phyloP scores from a whole-genome alignment of 1,284 basidiomycete species.

The Puccinia sorghi region DNA sequence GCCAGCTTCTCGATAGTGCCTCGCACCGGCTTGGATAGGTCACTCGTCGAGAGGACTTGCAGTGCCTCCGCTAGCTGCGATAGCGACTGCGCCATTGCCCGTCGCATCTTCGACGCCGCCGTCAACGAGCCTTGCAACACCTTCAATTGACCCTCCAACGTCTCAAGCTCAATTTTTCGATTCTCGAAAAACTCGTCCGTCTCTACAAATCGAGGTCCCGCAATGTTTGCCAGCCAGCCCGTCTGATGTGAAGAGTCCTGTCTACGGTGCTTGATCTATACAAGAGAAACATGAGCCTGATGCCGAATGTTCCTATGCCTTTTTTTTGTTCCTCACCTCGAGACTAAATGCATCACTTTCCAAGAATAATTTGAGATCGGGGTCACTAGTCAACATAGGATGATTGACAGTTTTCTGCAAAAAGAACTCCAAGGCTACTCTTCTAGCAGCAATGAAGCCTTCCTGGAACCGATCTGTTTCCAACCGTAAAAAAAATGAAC shows the following conservation, averaged over 20 bases:
- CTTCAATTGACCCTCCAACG: conserved; percentile 83
- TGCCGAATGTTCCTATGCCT: background rate
- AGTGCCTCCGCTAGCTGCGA: conserved; percentile 57
- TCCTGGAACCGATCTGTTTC: conserved; percentile 58
- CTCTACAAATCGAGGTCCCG: conserved; percentile 84
- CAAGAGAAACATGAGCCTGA: background rate
- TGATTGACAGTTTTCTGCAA: conserved; percentile 60
- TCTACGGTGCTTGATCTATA: conserved; percentile 80
- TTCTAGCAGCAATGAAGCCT: conserved; percentile 60
- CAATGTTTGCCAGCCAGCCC: conserved; percentile 70
- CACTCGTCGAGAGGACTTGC: conserved; percentile 57
- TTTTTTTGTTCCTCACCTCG: conserved; percentile 55
- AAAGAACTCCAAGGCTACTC: conserved; percentile 59
- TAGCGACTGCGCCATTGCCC: conserved; percentile 59
- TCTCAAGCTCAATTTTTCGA: conserved; percentile 80
- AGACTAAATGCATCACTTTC: conserved; percentile 59
- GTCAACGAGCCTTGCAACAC: conserved; percentile 83
- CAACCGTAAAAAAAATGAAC: background rate
- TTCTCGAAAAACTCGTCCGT: conserved; percentile 97
- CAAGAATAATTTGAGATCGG: conserved; percentile 60
- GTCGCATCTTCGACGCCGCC: conserved; percentile 73
- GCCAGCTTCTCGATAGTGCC: conserved; percentile 58
- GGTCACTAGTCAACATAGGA: conserved; percentile 59
- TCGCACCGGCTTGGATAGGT: conserved; percentile 58
- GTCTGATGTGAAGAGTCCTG: conserved; percentile 62